Evolutionary conservation across 1,139 yeast genomes (phyloP), one percentile per base, ranked within the genome.

Genomic region (Lodderomyces oxycetoniae): DNA sequence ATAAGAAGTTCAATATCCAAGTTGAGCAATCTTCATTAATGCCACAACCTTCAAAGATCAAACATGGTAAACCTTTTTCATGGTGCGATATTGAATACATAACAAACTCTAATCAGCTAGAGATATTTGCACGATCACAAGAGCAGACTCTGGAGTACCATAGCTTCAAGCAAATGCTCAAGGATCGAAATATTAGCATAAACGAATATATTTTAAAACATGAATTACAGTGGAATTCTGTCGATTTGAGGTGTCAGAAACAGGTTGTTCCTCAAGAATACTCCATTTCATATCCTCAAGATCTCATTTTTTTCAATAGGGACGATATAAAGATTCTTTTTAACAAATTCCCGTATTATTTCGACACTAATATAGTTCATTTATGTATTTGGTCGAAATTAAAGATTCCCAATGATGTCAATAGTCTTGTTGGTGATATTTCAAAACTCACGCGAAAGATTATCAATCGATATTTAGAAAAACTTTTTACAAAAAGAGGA

Each of bases 261-360:
- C 19, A 46, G 52, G 44, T 51, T 11, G 15, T 14, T 12, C 15
- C 15, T 5, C 14, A 26, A 31, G 47, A 33, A 37, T 57, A 41
- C 52, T 34, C 31, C 13, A 11, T 32, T 16, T 17, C 26, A 3
- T 14, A 38, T 23, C 38, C 40, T 2, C 36, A 39, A 33, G 46
- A 43, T 26, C 37, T 43, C 10, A 36, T 43, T 4, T 36, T 59
- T 37, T 41, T 39, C 15, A 45, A 50, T 34, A 38, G 41, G 1
- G 32, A 42, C 8, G 65, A 59, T 42, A 36, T 60, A n/a, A 57
- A 56, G 37, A 57, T 67, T 19, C 48, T 67, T 29, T 51, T 48
- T 40, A 68, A 68, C 46, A 68, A 65, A 42, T 68, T 67, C 45
- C 73, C 73, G 1, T 68, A 68, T 48, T 61, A 59, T 43, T 64